Evolutionary conservation across 2,329 filamentous ascomycete species (phyloP).

Genomic region (Trichoderma simmonsii): DNA sequence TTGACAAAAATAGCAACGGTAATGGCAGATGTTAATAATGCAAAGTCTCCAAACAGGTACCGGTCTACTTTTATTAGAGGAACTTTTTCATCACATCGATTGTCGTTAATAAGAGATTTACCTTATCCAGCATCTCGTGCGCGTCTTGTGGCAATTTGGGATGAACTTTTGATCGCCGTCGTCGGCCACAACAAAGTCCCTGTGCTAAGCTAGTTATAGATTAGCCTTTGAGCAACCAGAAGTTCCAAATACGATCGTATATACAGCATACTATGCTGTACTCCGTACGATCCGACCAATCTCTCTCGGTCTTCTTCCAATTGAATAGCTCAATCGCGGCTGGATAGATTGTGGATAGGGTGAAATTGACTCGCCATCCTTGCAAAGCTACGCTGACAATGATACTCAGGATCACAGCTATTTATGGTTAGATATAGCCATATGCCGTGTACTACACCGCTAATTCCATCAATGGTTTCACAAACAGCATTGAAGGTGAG

Average conservation of each 20-base stretch:
- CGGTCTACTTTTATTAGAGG: background rate
- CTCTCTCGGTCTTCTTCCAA: background rate
- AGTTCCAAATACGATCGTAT: background rate
- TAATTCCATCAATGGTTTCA: background rate
- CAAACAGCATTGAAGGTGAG: background rate
- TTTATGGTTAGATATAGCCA: background rate
- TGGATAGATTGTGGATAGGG: background rate
- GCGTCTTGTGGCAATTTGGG: background rate
- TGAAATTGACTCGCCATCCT: background rate
- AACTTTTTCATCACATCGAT: background rate
- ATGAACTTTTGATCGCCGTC: background rate
- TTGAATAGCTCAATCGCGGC: background rate
- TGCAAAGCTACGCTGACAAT: background rate
- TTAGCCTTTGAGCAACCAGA: background rate
- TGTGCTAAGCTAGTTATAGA: background rate
- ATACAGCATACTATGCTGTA: background rate
- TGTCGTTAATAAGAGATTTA: background rate
- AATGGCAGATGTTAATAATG: background rate
- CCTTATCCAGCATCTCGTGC: background rate
- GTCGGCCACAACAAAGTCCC: background rate
- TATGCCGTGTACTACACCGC: background rate
- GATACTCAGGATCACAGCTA: background rate
- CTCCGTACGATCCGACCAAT: background rate
- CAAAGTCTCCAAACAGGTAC: background rate
- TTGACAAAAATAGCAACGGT: background rate